Evolutionary conservation across 345 rosid genomes (phyloP).

Genomic region (Trapa incisa): DNA sequence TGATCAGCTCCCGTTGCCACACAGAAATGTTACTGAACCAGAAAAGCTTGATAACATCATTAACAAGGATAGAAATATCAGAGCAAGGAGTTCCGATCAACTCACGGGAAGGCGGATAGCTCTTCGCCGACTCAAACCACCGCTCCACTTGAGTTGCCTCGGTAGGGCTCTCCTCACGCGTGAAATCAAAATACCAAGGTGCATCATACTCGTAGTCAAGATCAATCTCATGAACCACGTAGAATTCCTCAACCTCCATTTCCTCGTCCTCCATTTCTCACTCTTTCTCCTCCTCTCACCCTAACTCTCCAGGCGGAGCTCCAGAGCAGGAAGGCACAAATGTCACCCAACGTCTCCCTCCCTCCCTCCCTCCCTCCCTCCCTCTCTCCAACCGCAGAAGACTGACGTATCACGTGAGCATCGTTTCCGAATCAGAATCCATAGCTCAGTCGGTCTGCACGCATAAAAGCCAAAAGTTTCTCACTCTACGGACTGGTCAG

Average conservation of each 20-base stretch:
- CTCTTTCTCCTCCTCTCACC: not conserved
- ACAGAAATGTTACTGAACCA: not conserved
- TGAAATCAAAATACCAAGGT: slow-evolving; percentile 61
- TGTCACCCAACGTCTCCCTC: too few species aligned
- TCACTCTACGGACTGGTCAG: not conserved
- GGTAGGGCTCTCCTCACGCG: slow-evolving; percentile 37
- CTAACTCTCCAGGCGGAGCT: too few species aligned
- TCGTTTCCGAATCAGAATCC: slow-evolving; percentile 1
- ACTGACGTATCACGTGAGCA: slow-evolving; percentile 10
- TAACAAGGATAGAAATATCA: not conserved
- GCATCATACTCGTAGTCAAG: slow-evolving; percentile 89
- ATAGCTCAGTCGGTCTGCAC: not conserved
- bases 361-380: not conserved
- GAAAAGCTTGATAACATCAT: not conserved
- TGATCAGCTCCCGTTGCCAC: not conserved
- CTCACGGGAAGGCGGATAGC: slow-evolving; percentile 89
- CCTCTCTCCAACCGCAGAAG: slow-evolving; percentile 7
- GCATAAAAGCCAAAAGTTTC: slow-evolving; percentile 6
- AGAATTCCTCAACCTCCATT: slow-evolving; percentile 38
- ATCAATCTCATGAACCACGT: slow-evolving; percentile 70
- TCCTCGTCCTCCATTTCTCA: slow-evolving; percentile 19
- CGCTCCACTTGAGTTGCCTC: slow-evolving; percentile 59
- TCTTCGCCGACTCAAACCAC: slow-evolving; percentile 71
- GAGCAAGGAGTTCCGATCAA: slow-evolving; percentile 3
- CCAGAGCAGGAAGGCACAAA: not conserved